phyloP scores from a whole-genome alignment of 331 rosid genomes.

The Erythrophleum ivorense region DNA sequence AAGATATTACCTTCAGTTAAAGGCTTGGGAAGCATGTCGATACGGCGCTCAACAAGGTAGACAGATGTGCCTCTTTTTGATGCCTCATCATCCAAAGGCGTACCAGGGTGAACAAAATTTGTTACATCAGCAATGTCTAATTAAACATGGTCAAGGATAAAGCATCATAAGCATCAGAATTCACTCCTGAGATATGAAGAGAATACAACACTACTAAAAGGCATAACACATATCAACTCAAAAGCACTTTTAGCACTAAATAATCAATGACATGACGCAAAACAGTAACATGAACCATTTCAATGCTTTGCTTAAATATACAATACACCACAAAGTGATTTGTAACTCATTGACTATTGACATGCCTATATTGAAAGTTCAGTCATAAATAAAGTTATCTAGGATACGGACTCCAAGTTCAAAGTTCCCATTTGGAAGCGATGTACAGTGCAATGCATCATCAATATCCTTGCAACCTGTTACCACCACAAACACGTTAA shows the following conservation, averaged over 20 bases:
- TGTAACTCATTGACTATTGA: no score
- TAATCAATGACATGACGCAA: no score
- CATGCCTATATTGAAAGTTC: no score
- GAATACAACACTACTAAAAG: no score
- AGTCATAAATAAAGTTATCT: no score
- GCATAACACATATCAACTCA: background rate
- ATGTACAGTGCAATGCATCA: constrained; percentile 85
- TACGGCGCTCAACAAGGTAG: constrained; percentile 90
- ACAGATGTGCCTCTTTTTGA: constrained; percentile 93
- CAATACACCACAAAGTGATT: no score
- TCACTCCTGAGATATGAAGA: no score
- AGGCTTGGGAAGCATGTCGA: constrained; percentile 98
- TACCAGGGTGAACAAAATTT: constrained; percentile 81
- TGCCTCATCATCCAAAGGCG: constrained; percentile 90
- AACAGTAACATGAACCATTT: no score
- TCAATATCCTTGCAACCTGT: constrained; percentile 94
- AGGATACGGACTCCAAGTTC: constrained; percentile 99
- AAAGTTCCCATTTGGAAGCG: constrained; percentile 92
- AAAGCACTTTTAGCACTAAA: no score
- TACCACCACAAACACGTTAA: no score
- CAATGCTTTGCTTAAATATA: no score
- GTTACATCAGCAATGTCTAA: constrained; percentile 96
- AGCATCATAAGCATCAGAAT: no score
- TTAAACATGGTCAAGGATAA: constrained; percentile 53
- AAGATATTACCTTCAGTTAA: constrained; percentile 76